Percentiles rank a stretch among this genome's conserved stretches.
Conservation (phyloP, 495 filamentous ascomycete genomes). For the Hypoxylon lenormandii region DNA sequence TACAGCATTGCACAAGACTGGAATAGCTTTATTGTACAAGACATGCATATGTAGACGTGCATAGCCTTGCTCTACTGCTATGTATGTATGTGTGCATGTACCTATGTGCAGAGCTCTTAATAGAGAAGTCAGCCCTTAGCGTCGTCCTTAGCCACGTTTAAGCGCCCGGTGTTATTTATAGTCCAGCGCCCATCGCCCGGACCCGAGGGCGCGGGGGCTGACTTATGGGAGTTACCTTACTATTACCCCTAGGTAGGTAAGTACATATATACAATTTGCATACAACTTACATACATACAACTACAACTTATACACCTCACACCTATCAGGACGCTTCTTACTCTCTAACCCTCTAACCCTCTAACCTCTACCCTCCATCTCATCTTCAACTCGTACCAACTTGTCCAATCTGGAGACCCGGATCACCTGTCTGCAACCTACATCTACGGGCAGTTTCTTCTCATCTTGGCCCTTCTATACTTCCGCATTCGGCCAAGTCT, state of each 20-base stretch:
- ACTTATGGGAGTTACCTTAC: constrained; percentile 1
- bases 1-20: not conserved
- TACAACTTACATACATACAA: too few relatives aligned
- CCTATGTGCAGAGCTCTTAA: too few relatives aligned
- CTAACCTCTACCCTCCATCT: constrained; percentile 16
- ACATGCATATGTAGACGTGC: not conserved
- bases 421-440: constrained; percentile 28
- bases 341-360: constrained; percentile 18
- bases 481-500: constrained; percentile 34
- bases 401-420: constrained; percentile 12
- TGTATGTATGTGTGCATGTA: too few relatives aligned
- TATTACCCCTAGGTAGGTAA: not conserved
- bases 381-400: not conserved
- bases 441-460: constrained; percentile 1
- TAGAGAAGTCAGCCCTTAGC: not conserved
- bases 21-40: not conserved
- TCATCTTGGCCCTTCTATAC: constrained; percentile 21
- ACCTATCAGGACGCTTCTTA: too few relatives aligned
- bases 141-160: not conserved
- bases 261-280: too few relatives aligned
- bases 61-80: not conserved
- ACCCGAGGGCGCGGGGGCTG: not conserved
- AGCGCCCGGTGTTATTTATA: constrained; percentile 4
- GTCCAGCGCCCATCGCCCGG: not conserved
- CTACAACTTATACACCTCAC: too few relatives aligned